Percentiles rank a stretch among this genome's conserved stretches.
Evolutionary conservation across 164 flowering plant species (phyloP).

Genomic region (Vitis rotundifolia): DNA sequence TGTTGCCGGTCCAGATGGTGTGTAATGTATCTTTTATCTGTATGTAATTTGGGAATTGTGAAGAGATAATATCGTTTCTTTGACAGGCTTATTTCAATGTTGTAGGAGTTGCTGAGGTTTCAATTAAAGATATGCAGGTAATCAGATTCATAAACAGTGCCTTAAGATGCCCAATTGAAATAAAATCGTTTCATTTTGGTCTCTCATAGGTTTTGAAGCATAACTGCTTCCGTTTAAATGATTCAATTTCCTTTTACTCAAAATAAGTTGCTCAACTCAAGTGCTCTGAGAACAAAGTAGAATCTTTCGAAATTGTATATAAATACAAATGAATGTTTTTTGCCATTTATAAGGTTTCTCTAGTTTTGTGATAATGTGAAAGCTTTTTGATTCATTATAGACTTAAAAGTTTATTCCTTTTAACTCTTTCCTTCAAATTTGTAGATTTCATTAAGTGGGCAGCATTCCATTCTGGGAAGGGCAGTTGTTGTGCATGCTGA

Average conservation of each 20-base stretch:
- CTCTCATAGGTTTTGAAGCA: neutral
- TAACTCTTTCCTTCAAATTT: constrained; percentile 1
- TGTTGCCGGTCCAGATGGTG: constrained; percentile 75
- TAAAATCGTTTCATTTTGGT: neutral
- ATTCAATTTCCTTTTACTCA: neutral
- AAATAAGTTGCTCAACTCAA: neutral
- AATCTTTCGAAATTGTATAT: neutral
- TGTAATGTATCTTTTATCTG: neutral
- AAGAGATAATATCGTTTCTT: neutral
- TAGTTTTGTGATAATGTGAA: too few relatives aligned
- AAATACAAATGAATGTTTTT: neutral
- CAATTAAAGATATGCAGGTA: constrained; percentile 66
- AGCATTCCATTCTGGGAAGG: constrained; percentile 81
- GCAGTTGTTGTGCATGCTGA: constrained; percentile 97
- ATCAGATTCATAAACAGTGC: neutral
- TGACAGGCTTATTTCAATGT: constrained; percentile 1
- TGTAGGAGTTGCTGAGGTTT: constrained; percentile 78
- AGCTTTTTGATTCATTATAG: neutral
- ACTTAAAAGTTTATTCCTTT: neutral
- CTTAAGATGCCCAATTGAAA: neutral
- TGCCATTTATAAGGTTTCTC: too few relatives aligned
- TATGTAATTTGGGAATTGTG: neutral
- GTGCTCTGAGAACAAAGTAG: neutral
- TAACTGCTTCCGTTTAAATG: neutral
- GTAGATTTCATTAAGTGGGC: constrained; percentile 78